Conservation (phyloP, 371 early-diverging fungal species). For the Mucor velutinosus region DNA sequence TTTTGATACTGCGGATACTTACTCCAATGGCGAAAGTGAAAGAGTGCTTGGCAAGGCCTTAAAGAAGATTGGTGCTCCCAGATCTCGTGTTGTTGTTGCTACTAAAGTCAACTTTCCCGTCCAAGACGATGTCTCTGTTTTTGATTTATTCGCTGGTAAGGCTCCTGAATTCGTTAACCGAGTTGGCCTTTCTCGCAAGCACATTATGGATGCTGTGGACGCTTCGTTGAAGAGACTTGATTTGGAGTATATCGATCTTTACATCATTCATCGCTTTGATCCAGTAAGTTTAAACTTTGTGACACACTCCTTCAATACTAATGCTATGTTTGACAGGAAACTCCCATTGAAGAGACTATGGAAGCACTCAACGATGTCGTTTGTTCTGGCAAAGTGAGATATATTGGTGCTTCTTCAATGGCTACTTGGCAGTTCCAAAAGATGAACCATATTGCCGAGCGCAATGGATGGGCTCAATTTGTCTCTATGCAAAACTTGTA, state of each 20-base stretch:
- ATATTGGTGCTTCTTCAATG: conserved; percentile 37
- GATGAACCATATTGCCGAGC: conserved; percentile 45
- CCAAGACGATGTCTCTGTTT: not conserved
- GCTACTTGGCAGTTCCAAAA: conserved; percentile 47
- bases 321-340: conserved; percentile 19
- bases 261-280: conserved; percentile 54
- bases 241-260: conserved; percentile 66
- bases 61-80: conserved; percentile 27
- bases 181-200: conserved; percentile 54
- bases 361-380: conserved; percentile 59
- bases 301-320: not conserved
- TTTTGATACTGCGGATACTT: conserved; percentile 37
- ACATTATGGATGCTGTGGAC: conserved; percentile 57
- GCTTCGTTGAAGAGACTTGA: conserved; percentile 50
- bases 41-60: conserved; percentile 40
- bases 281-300: conserved; percentile 9
- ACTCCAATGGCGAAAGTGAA: conserved; percentile 44
- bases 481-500: conserved; percentile 55
- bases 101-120: conserved; percentile 35
- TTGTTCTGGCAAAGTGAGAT: conserved; percentile 50
- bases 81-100: conserved; percentile 42
- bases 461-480: conserved; percentile 57
- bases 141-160: not conserved
- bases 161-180: conserved; percentile 22
- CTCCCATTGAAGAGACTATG: conserved; percentile 57